Evolutionary conservation across 345 rosid genomes (phyloP).

Genomic region (Pugionium dolabratum): DNA sequence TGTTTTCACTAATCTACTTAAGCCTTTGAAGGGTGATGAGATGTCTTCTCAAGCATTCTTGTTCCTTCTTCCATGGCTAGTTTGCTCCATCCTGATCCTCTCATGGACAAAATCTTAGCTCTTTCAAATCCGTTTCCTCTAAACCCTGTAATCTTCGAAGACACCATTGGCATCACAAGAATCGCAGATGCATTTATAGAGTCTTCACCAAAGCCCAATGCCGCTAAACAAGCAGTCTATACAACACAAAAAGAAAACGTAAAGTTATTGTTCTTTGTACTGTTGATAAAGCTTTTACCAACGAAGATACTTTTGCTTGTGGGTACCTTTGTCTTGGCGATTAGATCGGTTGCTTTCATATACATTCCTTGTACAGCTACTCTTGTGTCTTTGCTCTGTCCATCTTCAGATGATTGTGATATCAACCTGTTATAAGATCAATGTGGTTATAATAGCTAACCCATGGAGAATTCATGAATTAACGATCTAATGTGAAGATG

Average conservation of each 20-base stretch:
- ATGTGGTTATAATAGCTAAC: not conserved
- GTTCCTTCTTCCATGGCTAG: conserved; percentile 43
- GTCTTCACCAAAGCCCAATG: conserved; percentile 83
- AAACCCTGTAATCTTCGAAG: conserved; percentile 87
- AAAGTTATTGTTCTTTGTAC: conserved; percentile 2
- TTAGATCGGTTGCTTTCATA: conserved; percentile 52
- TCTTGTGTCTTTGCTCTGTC: conserved; percentile 64
- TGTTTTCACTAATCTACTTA: conserved; percentile 34
- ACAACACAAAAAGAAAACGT: conserved; percentile 34
- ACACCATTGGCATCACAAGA: conserved; percentile 97
- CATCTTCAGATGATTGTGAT: conserved; percentile 48
- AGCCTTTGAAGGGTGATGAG: conserved; percentile 37
- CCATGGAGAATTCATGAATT: not conserved
- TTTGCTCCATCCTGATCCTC: conserved; percentile 68
- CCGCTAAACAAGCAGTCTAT: conserved; percentile 65
- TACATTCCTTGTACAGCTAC: conserved; percentile 57
- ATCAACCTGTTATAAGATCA: conserved; percentile 52
- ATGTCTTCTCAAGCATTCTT: conserved; percentile 42
- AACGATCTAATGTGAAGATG: not conserved
- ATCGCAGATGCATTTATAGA: conserved; percentile 94
- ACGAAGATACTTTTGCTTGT: conserved; percentile 4
- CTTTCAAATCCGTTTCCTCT: conserved; percentile 72
- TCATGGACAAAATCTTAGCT: conserved; percentile 60
- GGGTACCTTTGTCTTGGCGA: conserved; percentile 80
- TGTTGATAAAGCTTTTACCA: not conserved